Percentiles rank a stretch among this genome's conserved stretches.
Conservation (phyloP, 1,284 basidiomycete species). For the Cutaneotrichosporon mucoides region DNA sequence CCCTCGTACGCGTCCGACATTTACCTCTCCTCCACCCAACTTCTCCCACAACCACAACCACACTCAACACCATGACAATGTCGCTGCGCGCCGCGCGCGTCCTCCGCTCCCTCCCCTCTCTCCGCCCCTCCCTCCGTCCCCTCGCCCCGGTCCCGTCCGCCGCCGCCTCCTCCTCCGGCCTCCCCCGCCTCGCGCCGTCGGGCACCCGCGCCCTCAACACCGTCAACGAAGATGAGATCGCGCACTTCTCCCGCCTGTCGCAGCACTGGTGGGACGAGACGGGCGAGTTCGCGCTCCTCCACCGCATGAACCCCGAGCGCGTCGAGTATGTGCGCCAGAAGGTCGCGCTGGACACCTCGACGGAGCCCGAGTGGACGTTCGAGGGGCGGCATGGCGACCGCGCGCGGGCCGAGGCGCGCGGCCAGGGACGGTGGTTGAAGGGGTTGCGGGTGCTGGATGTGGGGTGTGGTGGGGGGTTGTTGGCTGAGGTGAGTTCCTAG, state of each 20-base stretch:
- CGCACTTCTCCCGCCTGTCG: constrained; percentile 86
- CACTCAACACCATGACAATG: no score
- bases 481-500: constrained; percentile 69
- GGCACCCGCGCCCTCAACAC: constrained; percentile 38
- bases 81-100: not conserved
- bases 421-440: constrained; percentile 51
- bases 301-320: constrained; percentile 92
- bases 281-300: constrained; percentile 85
- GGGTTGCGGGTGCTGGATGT: constrained; percentile 75
- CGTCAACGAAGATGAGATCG: constrained; percentile 76
- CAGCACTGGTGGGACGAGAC: constrained; percentile 95
- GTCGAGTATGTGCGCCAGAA: constrained; percentile 82
- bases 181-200: not conserved
- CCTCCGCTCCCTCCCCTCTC: not conserved
- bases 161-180: not conserved
- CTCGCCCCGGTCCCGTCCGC: not conserved
- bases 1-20: no score
- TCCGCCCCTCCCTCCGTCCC: no score
- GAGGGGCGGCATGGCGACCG: constrained; percentile 43
- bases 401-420: constrained; percentile 34
- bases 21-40: no score
- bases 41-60: no score
- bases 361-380: constrained; percentile 53
- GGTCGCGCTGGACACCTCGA: constrained; percentile 57
- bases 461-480: constrained; percentile 90